Percentiles rank a stretch among this genome's conserved stretches.
Evolutionary conservation across 306 rosid species (phyloP).

Genomic region (Vachellia pachyceras): DNA sequence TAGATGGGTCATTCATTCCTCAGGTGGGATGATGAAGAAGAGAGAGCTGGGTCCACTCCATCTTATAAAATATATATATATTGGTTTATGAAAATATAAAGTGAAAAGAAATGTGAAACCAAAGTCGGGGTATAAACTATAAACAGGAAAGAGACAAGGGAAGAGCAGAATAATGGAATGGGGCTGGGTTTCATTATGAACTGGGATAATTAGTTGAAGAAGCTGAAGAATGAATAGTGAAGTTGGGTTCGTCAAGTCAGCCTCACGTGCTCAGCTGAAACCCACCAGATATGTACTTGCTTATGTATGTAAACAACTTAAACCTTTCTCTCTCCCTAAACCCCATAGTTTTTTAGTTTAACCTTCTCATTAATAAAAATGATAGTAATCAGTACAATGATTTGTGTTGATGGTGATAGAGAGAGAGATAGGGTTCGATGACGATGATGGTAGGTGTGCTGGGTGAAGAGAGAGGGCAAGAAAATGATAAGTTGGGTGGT

Average conservation of each 20-base stretch:
- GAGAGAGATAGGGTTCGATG: too few species aligned
- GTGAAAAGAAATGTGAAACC: not conserved
- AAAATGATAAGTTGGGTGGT: not conserved
- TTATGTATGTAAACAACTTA: too few species aligned
- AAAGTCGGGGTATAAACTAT: not conserved
- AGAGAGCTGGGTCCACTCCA: not conserved
- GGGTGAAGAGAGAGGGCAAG: not conserved
- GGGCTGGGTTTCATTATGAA: not conserved
- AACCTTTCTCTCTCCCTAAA: not conserved
- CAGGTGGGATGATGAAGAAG: not conserved
- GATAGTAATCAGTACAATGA: not conserved
- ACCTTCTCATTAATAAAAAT: not conserved
- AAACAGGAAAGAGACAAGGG: not conserved
- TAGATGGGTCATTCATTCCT: not conserved
- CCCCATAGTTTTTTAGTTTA: not conserved
- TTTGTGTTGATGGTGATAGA: conserved; percentile 30
- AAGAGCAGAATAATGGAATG: not conserved
- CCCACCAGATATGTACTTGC: too few species aligned
- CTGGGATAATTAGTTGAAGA: conserved; percentile 41
- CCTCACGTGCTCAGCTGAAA: conserved; percentile 51
- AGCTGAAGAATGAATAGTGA: conserved; percentile 28
- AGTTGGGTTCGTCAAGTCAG: conserved; percentile 44
- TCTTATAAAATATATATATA: not conserved
- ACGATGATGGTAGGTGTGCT: not conserved
- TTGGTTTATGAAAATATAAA: not conserved